These are phyloP conservation scores for Cladosporium sp. DNA, from an alignment of 2,329 filamentous ascomycete species.

Conservation along the genomic window DNA sequence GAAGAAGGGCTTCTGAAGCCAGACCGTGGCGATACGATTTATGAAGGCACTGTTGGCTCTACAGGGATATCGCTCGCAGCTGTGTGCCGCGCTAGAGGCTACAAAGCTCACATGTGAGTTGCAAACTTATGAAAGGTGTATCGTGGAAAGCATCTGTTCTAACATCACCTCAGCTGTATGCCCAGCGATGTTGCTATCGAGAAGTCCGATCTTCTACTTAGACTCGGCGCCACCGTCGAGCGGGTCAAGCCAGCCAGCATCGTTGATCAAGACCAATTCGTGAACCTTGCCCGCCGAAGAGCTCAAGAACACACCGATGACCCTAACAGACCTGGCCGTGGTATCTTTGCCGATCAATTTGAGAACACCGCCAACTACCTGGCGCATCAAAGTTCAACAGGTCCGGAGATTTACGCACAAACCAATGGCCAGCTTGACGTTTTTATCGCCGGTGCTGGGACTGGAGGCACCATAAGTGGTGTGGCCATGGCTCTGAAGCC, in stretches of 20 bases:
- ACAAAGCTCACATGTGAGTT: conserved; percentile 79
- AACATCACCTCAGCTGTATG: conserved; percentile 66
- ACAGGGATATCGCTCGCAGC: conserved; percentile 94
- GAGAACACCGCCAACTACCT: conserved; percentile 86
- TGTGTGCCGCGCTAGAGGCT: conserved; percentile 82
- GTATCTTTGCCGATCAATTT: conserved; percentile 96
- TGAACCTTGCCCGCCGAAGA: conserved; percentile 80
- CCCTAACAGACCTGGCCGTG: conserved; percentile 62
- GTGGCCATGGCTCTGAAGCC: conserved; percentile 82
- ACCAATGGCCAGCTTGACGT: conserved; percentile 74
- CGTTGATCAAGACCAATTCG: conserved; percentile 88
- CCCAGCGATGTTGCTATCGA: conserved; percentile 85
- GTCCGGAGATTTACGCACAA: conserved; percentile 84
- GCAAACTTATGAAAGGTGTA: conserved; percentile 5
- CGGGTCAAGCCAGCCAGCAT: conserved; percentile 89
- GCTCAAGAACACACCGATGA: conserved; percentile 70
- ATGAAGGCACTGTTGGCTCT: conserved; percentile 94
- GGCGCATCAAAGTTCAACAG: conserved; percentile 79
- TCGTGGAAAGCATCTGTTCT: background rate
- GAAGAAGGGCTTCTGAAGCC: conserved; percentile 72
- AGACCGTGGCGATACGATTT: conserved; percentile 85
- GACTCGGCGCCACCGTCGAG: conserved; percentile 90
- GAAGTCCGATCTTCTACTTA: conserved; percentile 84
- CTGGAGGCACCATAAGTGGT: conserved; percentile 88
- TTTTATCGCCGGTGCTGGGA: conserved; percentile 91